A percentile compares a stretch with the other conserved stretches of the same genome.
phyloP scores from a whole-genome alignment of 2,329 filamentous ascomycete species.

The Cercospora sp. region DNA sequence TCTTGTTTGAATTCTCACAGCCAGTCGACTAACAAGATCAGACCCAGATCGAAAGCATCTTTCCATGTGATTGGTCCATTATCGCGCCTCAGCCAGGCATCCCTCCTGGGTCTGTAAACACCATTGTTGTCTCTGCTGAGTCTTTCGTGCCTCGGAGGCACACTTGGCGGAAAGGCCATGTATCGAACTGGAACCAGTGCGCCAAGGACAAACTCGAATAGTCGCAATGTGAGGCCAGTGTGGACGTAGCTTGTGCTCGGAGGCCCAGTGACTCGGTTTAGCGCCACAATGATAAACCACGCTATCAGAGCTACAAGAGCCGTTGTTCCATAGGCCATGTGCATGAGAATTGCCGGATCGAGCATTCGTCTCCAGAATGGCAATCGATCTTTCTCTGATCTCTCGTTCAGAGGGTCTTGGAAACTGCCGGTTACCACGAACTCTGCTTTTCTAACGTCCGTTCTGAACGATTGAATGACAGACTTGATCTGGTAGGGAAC shows the following conservation, averaged over 20 bases:
- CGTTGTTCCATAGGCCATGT: not conserved
- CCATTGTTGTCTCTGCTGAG: not conserved
- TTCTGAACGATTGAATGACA: not conserved
- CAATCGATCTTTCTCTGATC: not conserved
- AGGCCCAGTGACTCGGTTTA: not conserved
- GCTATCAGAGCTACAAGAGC: not conserved
- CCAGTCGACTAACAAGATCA: not conserved
- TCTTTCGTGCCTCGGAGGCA: not conserved
- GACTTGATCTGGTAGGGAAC: slow-evolving; percentile 11
- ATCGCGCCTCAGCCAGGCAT: not conserved
- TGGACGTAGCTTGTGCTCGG: not conserved
- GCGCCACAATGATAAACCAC: not conserved
- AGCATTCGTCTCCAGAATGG: not conserved
- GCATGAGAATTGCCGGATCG: not conserved
- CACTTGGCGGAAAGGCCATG: slow-evolving; percentile 11
- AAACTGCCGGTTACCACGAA: slow-evolving; percentile 19
- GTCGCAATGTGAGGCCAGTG: slow-evolving; percentile 6
- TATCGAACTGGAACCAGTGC: slow-evolving; percentile 6
- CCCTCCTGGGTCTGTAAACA: not conserved
- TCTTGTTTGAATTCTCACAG: too few relatives aligned
- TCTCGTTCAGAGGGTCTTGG: slow-evolving; percentile 14
- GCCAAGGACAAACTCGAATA: slow-evolving; percentile 7
- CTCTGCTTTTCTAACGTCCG: not conserved
- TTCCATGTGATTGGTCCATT: not conserved
- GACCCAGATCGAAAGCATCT: not conserved